phyloP scores from a whole-genome alignment of 2,329 filamentous ascomycete genomes.

The Clonostachys chloroleuca region DNA sequence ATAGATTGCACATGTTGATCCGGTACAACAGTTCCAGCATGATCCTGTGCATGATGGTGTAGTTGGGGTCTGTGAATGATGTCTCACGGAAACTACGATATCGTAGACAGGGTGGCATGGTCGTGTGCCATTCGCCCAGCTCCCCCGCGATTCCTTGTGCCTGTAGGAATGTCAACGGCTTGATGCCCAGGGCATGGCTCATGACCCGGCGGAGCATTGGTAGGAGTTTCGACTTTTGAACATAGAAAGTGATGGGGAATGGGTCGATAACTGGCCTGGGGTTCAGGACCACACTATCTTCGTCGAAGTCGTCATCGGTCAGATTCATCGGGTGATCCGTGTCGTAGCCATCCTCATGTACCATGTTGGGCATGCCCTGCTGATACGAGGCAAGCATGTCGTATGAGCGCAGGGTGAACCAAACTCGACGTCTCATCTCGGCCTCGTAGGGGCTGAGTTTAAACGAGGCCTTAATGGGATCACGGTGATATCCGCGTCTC shows the following conservation, averaged over 20 bases:
- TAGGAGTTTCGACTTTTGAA: slow-evolving; percentile 35
- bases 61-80: slow-evolving; percentile 34
- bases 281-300: slow-evolving; percentile 35
- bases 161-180: slow-evolving; percentile 23
- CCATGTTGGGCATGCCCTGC: slow-evolving; percentile 46
- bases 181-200: slow-evolving; percentile 29
- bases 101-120: slow-evolving; percentile 31
- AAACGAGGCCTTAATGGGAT: slow-evolving; percentile 31
- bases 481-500: slow-evolving; percentile 46
- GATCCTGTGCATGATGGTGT: slow-evolving; percentile 41
- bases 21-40: slow-evolving; percentile 43
- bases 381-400: slow-evolving; percentile 46
- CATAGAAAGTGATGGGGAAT: slow-evolving; percentile 35
- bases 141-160: slow-evolving; percentile 10
- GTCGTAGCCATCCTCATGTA: slow-evolving; percentile 41
- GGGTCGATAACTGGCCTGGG: slow-evolving; percentile 35
- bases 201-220: slow-evolving; percentile 37
- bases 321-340: slow-evolving; percentile 39
- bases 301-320: slow-evolving; percentile 46
- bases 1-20: slow-evolving; percentile 44
- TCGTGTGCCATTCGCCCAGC: slow-evolving; percentile 28
- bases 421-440: slow-evolving; percentile 45
- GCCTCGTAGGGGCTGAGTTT: slow-evolving; percentile 41
- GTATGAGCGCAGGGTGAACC: slow-evolving; percentile 40
- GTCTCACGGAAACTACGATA: slow-evolving; percentile 34